Base-by-base conservation (phyloP, 2,329 filamentous ascomycete genomes). In the Fusarium miscanthi region DNA sequence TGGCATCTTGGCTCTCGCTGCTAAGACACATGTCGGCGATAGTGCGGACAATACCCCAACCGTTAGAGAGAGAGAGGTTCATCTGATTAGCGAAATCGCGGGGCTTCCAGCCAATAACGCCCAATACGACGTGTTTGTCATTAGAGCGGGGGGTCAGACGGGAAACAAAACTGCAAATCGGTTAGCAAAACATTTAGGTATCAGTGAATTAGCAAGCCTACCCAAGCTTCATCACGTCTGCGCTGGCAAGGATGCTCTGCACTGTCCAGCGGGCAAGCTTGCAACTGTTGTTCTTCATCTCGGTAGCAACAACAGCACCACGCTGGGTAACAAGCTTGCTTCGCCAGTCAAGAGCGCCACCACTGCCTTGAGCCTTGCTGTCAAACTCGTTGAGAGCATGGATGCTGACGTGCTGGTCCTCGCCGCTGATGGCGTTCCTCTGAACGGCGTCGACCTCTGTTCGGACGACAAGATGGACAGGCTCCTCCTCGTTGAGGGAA, bases 281-380 rank as follows among this genome's bases (percentile, higher is more conserved):
- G 92, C 94, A 97, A 81, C 91, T 94, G 90, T 99, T 99, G 90
- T 99, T 99, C 93, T 99, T 99, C 96, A 99, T 99, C 87, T 99
- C 96, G 17, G 96, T 99, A 25, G 96, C 96, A 31, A 99, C 93
- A 46, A 99, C 95, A 63, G 96, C 96, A 90, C 96, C 96, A 79
- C 96, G 93, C 87, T 98, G 95, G 78, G 92, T 94, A 73, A 93
- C 93, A 68, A 99, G 90, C 89, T 99, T 99, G 76, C 91, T 92
- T 82, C 96, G 90, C 96, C 96, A 99, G 88, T 99, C 96, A 58
- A 99, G 89, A 61, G 96, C 96, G 74, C 95, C 94, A 76, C 96
- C 96, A 75, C 93, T 94, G 77, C 96, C 96, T 82, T 97, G 95
- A 30, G 96, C 96, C 87, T 97, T 98, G 90, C 91, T 94, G 86